Evolutionary conservation across 2,329 filamentous ascomycete genomes (phyloP), one percentile per base, ranked within the genome.

Genomic region (Cladosporium halotolerans): DNA sequence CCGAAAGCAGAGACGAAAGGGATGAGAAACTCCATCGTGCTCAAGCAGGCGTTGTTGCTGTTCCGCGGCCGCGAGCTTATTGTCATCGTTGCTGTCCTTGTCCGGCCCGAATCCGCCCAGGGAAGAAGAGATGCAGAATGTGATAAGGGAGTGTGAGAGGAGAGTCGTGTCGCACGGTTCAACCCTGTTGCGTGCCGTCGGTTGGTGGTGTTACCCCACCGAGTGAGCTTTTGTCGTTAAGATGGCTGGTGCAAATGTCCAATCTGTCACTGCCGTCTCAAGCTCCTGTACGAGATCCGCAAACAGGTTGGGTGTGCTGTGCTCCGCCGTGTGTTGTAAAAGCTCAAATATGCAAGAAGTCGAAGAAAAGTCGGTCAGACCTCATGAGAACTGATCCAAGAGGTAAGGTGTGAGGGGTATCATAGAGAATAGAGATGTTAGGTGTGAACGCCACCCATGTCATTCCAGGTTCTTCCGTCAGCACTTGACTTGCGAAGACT

Each of bases 391-490:
- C 9, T 39, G 36, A n/a, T 39, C 11, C 36, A 39, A 14, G 36
- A 39, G 36, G 18, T 50, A 10, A n/a, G 11, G 40, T 53, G 50
- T 46, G 43, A 14, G 23, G 58, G 50, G 54, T 55, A 58, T 59
- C 55, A 53, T 49, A 44, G 31, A 43, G 40, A 36, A 36, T 51
- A 51, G 41, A 51, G 39, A 40, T 51, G 48, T 51, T 44, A 40
- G 44, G 45, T 55, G 49, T 38, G 57, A 63, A 60, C 60, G 63
- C 61, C 63, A 62, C 64, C 65, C 63, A 63, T 68, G 66, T 69
- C 65, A 69, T 63, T 68, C 66, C 67, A 68, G 62, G 62, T 60
- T 63, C 62, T 66, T 60, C 56, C 58, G 62, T 68, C 67, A 69
- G 66, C 67, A 65, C 65, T 68, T 67, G 66, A 65, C 60, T 58